These are phyloP conservation scores for Gloeopeniophorella convolvens DNA, from an alignment of 768 basidiomycete genomes.

Conservation along the genomic window DNA sequence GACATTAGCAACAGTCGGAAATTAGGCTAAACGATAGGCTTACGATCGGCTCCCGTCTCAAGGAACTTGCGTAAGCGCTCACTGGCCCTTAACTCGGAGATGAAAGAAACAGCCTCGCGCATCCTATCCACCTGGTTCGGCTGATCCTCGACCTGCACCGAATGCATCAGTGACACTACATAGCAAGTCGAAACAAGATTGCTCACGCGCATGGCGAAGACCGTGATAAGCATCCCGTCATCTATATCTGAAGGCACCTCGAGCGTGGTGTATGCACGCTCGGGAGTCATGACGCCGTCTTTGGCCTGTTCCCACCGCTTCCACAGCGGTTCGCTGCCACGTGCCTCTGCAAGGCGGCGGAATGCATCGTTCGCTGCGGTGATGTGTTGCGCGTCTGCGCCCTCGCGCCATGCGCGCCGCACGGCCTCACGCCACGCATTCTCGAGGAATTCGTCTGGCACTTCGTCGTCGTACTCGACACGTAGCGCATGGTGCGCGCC, in stretches of 20 bases:
- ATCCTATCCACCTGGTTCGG: slow-evolving; percentile 62
- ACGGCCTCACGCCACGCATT: slow-evolving; percentile 61
- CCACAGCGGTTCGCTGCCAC: slow-evolving; percentile 45
- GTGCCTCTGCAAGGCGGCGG: slow-evolving; percentile 57
- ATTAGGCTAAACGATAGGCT: slow-evolving; percentile 29
- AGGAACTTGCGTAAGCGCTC: slow-evolving; percentile 60
- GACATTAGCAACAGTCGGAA: not conserved
- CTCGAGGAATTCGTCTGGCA: slow-evolving; percentile 63
- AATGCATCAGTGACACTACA: slow-evolving; percentile 9
- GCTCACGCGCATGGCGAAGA: slow-evolving; percentile 63
- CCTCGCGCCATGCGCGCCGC: slow-evolving; percentile 48
- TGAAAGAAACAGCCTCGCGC: slow-evolving; percentile 64
- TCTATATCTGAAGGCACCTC: slow-evolving; percentile 67
- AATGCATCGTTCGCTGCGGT: slow-evolving; percentile 61
- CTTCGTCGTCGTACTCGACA: slow-evolving; percentile 65
- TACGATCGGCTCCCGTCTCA: slow-evolving; percentile 68
- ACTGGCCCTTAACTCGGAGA: slow-evolving; percentile 72
- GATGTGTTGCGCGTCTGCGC: slow-evolving; percentile 39
- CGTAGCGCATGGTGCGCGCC: slow-evolving; percentile 50
- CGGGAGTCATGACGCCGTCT: slow-evolving; percentile 56
- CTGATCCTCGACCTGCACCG: slow-evolving; percentile 58
- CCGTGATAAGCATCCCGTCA: slow-evolving; percentile 69
- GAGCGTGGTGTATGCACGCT: slow-evolving; percentile 63
- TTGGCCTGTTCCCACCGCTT: slow-evolving; percentile 49
- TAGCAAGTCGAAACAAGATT: slow-evolving; percentile 18